Evolutionary conservation across 1,139 yeast genomes (phyloP), one percentile per base, ranked within the genome.

Genomic region (Cylindricascospora bacillispora): DNA sequence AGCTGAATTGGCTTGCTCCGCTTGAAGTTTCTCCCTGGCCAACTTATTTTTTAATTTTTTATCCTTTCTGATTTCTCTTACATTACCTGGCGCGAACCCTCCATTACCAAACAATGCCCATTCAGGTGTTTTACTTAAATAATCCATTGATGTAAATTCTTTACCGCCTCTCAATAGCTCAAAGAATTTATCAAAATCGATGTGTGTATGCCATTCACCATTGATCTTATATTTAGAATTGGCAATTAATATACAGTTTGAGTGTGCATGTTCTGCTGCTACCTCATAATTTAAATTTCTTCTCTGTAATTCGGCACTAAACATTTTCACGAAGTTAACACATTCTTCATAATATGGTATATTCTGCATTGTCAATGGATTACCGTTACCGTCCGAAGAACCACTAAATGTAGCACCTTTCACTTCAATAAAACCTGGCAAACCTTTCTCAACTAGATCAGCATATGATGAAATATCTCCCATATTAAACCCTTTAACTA

Each of bases 381-480:
- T 83, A 27, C 89, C 86, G 51, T 82, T 79, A 31, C 78, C 81
- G 37, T 60, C 62, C 13, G 82, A 73, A 0, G 92, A 76, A 1
- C 95, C 95, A 58, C 95, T 83, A 58, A 80, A 85, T 0, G 95
- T 85, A 9, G 93, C 95, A 33, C 95, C 95, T 57, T 85, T 85
- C 36, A 85, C 78, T 56, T 85, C 97, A 38, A 85, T 80, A 46
- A 85, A 81, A 24, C 93, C 75, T 2, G 97, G 97, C 38, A 63
- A 60, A 4, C 89, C 95, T 37, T 74, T 66, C 35, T 68, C 77
- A 16, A 85, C 93, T 65, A 86, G 65, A 47, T 83, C 93, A 1
- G 94, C 95, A 52, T 85, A 85, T n/a, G 92, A 81, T 23, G 66
- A 66, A 22, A 79, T 70, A 40, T 83, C 93, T 30, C 65, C 70